A percentile compares a stretch with the other conserved stretches of the same genome.
phyloP scores from a whole-genome alignment of 257 asterid species.

The Jasminum sambac region DNA sequence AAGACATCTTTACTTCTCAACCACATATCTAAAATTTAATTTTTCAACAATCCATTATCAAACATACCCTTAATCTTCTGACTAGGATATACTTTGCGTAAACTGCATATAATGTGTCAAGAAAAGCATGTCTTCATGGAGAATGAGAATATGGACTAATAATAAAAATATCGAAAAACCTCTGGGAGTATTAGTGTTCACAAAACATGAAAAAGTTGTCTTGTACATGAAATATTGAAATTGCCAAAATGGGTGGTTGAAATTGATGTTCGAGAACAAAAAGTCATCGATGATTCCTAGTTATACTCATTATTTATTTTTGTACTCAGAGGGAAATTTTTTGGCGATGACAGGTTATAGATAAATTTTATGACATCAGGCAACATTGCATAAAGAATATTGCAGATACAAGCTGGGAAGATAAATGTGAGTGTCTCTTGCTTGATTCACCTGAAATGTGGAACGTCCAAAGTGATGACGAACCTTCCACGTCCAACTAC shows the following conservation, averaged over 20 bases:
- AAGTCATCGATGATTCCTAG: background rate
- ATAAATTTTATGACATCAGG: constrained; percentile 76
- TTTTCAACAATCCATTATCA: too few species aligned
- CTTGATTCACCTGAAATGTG: constrained; percentile 74
- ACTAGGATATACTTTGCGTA: background rate
- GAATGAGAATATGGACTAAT: constrained; percentile 4
- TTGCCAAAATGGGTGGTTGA: too few species aligned
- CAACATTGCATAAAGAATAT: constrained; percentile 41
- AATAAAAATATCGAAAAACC: background rate
- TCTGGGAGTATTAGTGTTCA: background rate
- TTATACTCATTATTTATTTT: background rate
- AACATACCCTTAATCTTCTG: constrained; percentile 4
- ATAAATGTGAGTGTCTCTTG: constrained; percentile 73
- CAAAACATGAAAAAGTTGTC: too few species aligned
- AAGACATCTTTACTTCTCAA: too few species aligned
- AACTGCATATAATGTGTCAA: background rate
- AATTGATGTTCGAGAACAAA: too few species aligned
- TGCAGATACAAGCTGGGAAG: constrained; percentile 65
- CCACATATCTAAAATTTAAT: too few species aligned
- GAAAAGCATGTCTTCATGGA: background rate
- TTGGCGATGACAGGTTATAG: constrained; percentile 59
- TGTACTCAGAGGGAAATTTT: constrained; percentile 17
- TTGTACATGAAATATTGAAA: too few species aligned
- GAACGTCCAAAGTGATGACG: constrained; percentile 66
- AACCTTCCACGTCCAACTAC: constrained; percentile 70